These are phyloP conservation scores for Pseudogymnoascus sp. DNA, from an alignment of 2,329 filamentous ascomycete species.

Conservation along the genomic window DNA sequence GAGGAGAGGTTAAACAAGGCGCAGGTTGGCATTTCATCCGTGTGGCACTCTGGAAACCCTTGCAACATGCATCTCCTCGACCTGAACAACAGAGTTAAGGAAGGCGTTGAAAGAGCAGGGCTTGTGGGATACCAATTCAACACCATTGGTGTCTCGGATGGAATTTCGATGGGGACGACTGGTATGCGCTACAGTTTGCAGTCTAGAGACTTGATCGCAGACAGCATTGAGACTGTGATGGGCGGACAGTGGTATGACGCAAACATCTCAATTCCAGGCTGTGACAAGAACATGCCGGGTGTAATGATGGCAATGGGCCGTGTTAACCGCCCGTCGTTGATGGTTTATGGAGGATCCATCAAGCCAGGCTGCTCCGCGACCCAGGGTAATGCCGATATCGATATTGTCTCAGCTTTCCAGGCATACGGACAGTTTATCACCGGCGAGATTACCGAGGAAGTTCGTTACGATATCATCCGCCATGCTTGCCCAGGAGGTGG, in stretches of 20 bases:
- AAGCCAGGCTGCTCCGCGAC: conserved; percentile 75
- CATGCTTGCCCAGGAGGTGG: conserved; percentile 80
- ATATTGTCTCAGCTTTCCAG: conserved; percentile 97
- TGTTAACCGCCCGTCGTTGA: conserved; percentile 86
- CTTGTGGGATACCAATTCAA: conserved; percentile 96
- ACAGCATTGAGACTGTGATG: conserved; percentile 99
- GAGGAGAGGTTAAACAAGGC: conserved; percentile 91
- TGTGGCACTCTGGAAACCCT: conserved; percentile 97
- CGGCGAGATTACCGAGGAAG: conserved; percentile 81
- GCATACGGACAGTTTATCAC: conserved; percentile 92
- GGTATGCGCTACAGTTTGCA: conserved; percentile 96
- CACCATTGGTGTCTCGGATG: conserved; percentile 95
- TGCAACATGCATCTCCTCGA: conserved; percentile 99
- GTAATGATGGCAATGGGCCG: conserved; percentile 89
- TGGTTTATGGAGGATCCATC: conserved; percentile 97
- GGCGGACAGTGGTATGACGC: conserved; percentile 97
- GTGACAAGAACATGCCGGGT: conserved; percentile 99
- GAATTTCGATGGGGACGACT: conserved; percentile 94
- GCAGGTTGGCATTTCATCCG: conserved; percentile 94
- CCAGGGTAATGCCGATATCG: conserved; percentile 67
- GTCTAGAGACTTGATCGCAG: conserved; percentile 91
- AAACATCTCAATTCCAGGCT: conserved; percentile 93
- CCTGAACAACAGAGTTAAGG: conserved; percentile 45
- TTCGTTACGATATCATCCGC: conserved; percentile 89
- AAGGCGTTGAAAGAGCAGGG: conserved; percentile 65